Percentiles rank a stretch among this genome's conserved stretches.
Conservation (phyloP, 441 rosid species). For the Pelargonium cotyledonis region DNA sequence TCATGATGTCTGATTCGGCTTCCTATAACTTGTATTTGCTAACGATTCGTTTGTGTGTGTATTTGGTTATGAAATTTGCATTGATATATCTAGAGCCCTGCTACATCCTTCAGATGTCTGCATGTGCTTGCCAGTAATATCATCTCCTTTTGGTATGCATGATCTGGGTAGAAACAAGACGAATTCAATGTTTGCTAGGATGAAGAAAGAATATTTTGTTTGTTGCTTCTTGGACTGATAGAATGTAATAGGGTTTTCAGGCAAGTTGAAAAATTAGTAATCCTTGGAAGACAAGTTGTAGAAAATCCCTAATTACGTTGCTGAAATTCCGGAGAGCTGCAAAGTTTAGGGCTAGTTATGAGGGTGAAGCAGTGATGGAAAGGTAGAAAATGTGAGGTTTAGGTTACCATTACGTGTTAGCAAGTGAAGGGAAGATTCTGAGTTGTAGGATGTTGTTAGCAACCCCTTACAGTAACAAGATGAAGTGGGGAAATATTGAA, state of each 20-base stretch:
- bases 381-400: background rate
- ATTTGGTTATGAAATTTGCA: background rate
- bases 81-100: background rate
- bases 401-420: background rate
- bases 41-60: background rate
- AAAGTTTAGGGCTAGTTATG: background rate
- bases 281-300: background rate
- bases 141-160: background rate
- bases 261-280: background rate
- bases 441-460: background rate
- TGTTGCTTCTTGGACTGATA: background rate
- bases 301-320: background rate
- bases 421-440: background rate
- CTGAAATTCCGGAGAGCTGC: background rate
- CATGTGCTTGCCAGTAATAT: background rate
- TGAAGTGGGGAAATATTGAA: background rate
- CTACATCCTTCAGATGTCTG: background rate
- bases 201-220: background rate
- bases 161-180: background rate
- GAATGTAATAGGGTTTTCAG: background rate
- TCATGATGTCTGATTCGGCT: conserved; percentile 2
- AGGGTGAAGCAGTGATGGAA: background rate
- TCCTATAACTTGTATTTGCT: background rate
- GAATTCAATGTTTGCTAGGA: background rate
- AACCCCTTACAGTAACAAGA: background rate